Base-by-base conservation (phyloP, 257 asterid genomes). In the Primulina tabacum region DNA sequence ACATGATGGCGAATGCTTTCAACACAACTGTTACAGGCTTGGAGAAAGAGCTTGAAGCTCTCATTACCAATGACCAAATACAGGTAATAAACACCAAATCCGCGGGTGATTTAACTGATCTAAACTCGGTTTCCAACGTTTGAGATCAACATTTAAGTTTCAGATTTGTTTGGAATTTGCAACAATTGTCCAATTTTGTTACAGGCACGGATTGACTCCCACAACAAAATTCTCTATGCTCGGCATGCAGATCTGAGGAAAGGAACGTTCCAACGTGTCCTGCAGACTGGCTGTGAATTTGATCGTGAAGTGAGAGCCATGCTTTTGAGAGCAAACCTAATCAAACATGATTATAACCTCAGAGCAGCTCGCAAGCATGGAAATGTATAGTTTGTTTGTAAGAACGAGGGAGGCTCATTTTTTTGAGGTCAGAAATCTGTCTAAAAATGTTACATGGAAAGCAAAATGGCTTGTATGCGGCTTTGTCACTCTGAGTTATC, bases 191-290 rank as follows among this genome's bases (percentile, higher is more conserved):
- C 26, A 29, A 40, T 71, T 35, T 59, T 72, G 37, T 28, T 77
- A 78, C 95, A 94, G 99, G 99, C 98, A 55, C 87, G 98, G 14
- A 94, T 94, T 0, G 98, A 94, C 73, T 94, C 99, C 24, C 98
- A 94, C 57, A 91, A 94, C 84, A 94, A 91, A 76, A 85, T 94
- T 65, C 85, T 94, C 1, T 91, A 91, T 71, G 99, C 99, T n/a
- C 84, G 97, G 43, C 97, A 91, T 82, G 95, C 97, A 17, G 96
- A 94, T 82, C 97, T 86, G 87, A 88, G 99, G 75, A 91, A 94
- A 28, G 85, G 93, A 62, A 94, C 99, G 1, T 94, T 94, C 89
- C 97, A 89, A 75, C 80, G 89, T 65, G 97, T 84, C 38, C 78
- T 94, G 79, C 96, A 88, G 78, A 86, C 96, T 0, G 98, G 99